A percentile compares a stretch with the other conserved stretches of the same genome.
Evolutionary conservation across 176 grass and related monocot genomes (phyloP).

Genomic region (Oryza longistaminata): DNA sequence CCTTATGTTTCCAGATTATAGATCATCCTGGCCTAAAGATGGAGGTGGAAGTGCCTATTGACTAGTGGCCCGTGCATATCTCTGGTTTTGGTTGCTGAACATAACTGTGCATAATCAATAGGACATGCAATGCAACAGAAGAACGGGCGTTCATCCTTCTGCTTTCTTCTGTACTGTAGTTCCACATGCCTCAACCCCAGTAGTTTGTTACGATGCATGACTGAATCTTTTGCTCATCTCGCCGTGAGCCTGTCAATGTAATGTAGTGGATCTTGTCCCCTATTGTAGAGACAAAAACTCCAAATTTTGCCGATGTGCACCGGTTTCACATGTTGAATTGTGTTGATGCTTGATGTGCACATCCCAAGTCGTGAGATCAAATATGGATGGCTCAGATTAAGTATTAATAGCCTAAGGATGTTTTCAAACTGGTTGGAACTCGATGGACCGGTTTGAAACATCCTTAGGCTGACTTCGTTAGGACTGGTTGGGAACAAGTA

Average conservation of each 20-base stretch:
- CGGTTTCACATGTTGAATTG: background rate
- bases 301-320: background rate
- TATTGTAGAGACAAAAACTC: background rate
- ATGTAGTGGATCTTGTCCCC: background rate
- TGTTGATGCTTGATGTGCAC: background rate
- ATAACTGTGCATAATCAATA: background rate
- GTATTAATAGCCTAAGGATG: no score
- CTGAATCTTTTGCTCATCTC: background rate
- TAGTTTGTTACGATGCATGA: background rate
- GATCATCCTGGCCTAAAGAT: constrained; percentile 57
- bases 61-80: constrained; percentile 23
- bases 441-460: no score
- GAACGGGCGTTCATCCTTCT: background rate
- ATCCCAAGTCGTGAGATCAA: no score
- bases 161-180: background rate
- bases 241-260: background rate
- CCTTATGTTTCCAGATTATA: constrained; percentile 26
- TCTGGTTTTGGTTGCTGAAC: background rate
- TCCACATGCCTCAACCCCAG: background rate
- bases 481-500: no score
- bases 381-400: no score
- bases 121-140: background rate
- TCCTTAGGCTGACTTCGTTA: no score
- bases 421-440: no score
- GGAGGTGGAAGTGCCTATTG: constrained; percentile 70